Conservation (phyloP, 768 basidiomycete genomes). For the Leccinum truebloodii region DNA sequence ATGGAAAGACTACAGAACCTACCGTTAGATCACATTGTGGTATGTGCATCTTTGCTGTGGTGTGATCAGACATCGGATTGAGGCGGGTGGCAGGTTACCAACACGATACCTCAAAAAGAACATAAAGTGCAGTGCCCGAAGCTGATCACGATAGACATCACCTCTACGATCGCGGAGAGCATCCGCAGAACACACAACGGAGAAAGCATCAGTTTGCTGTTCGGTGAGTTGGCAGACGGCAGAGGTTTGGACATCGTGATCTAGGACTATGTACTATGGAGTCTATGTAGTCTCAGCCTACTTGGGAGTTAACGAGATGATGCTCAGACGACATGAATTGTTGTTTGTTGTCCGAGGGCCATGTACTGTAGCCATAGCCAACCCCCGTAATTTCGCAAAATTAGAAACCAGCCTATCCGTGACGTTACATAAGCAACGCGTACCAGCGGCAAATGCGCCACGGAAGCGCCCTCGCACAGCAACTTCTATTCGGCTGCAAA, state of each 20-base stretch:
- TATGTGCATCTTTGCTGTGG: conserved; percentile 36
- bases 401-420: too few species aligned
- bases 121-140: conserved; percentile 67
- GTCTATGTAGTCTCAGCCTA: background rate
- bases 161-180: conserved; percentile 90
- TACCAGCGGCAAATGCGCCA: too few species aligned
- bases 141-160: conserved; percentile 87
- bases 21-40: conserved; percentile 85
- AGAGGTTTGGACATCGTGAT: conserved; percentile 30
- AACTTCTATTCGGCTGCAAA: too few species aligned
- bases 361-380: too few species aligned
- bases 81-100: conserved; percentile 71
- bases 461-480: too few species aligned
- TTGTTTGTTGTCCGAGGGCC: too few species aligned
- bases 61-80: background rate
- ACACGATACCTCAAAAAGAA: conserved; percentile 85
- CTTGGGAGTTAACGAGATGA: background rate
- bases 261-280: conserved; percentile 11
- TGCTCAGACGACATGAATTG: too few species aligned
- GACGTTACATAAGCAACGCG: too few species aligned
- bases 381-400: too few species aligned
- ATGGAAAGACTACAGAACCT: conserved; percentile 66
- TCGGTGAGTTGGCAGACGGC: conserved; percentile 76
- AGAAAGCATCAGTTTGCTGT: conserved; percentile 86
- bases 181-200: conserved; percentile 95